Conservation (phyloP, 2,329 filamentous ascomycete genomes). For the Apiospora pterosperma region DNA sequence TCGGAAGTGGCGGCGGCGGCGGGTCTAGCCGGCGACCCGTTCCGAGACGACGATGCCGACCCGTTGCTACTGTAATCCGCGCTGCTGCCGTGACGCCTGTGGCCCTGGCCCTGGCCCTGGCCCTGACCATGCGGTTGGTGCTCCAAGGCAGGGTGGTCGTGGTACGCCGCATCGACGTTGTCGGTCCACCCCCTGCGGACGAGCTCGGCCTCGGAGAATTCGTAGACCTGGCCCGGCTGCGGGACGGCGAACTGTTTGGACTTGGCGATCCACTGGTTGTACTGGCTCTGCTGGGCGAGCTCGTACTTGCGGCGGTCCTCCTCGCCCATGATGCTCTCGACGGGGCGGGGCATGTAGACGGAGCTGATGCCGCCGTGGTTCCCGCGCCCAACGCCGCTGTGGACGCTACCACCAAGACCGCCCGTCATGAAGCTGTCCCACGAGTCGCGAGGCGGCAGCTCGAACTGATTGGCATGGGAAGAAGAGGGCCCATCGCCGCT, state of each 20-base stretch:
- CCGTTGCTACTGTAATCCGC: not conserved
- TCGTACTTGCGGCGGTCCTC: conserved; percentile 74
- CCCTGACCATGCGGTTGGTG: too few species aligned
- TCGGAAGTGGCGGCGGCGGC: not conserved
- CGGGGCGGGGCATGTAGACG: conserved; percentile 62
- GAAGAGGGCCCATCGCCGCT: not conserved
- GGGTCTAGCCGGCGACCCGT: not conserved
- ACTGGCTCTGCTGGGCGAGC: conserved; percentile 59
- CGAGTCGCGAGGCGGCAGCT: conserved; percentile 57
- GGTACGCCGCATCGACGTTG: conserved; percentile 29
- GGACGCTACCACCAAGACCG: conserved; percentile 36
- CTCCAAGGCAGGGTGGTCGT: conserved; percentile 8
- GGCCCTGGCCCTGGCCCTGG: too few species aligned
- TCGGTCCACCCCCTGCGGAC: conserved; percentile 38
- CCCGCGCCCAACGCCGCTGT: not conserved
- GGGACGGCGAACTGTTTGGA: conserved; percentile 31
- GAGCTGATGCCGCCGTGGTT: conserved; percentile 41
- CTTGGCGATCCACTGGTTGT: conserved; percentile 30
- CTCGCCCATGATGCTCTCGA: conserved; percentile 74
- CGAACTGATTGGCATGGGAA: conserved; percentile 38
- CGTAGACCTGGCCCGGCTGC: conserved; percentile 43
- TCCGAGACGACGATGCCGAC: conserved; percentile 3
- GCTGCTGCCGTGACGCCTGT: conserved; percentile 17
- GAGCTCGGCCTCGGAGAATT: conserved; percentile 43
- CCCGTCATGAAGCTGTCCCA: conserved; percentile 63